Base-by-base conservation (phyloP, 2,329 filamentous ascomycete genomes). In the Colletotrichum noveboracense region DNA sequence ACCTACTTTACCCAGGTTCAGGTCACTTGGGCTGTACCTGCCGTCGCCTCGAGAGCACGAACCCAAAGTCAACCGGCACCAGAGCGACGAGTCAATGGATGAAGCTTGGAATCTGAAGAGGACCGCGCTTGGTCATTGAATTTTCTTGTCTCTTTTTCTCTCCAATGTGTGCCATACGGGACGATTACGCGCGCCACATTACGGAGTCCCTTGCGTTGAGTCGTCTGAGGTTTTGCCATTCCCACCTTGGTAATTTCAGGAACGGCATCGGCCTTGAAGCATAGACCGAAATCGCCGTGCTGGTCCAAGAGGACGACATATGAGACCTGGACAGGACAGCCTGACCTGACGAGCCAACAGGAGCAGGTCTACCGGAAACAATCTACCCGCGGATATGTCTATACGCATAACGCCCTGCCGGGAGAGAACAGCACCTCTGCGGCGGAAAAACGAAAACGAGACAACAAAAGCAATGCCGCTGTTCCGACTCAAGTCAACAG, bases 211-310 rank as follows among this genome's bases (percentile, higher is more conserved):
- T 72, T 64, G 55, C 62, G 38, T 72, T 67, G 55, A 70, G 38
- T 75, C 73, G 73, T 75, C 69, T 62, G 69, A 75, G 73, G 69
- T 72, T 75, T 14, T 72, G 62, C 38, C 36, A 38, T 72, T 75
- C 69, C 69, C 30, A 43, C 34, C 62, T n/a, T 32, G 68, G 60
- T 48, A 66, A 52, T 58, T 71, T 36, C 68, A 60, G 66, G 48
- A 68, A 66, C 28, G 61, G 30, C 34, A 66, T 36, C 30, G 38
- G 21, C 64, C 28, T 43, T 32, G 55, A 18, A 60, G 43, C 56
- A 30, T 64, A 24, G 65, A 61, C 38, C 38, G 62, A 52, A 66
- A 24, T n/a, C 36, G 62, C 10, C 43, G 43, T 21, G n/a, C 43
- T n/a, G 43, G 43, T 4, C 43, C 43, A 52, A 28, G n/a, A 38